A percentile compares a stretch with the other conserved stretches of the same genome.
Conservation (phyloP, 192 early-diverging fungal genomes). For the Backusella westeae region DNA sequence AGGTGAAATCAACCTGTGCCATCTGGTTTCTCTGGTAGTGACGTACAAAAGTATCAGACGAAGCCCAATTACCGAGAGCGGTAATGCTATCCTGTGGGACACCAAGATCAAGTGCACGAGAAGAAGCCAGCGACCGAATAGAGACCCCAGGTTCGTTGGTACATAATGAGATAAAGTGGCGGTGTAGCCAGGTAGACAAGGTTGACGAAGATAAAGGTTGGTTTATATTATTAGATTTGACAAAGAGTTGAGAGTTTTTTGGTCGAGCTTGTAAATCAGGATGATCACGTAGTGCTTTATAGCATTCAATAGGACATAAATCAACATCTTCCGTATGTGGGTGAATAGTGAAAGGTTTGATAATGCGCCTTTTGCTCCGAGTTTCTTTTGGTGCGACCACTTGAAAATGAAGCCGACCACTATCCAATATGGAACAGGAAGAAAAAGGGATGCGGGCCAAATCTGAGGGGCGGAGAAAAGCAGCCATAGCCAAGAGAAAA, state of each 20-base stretch:
- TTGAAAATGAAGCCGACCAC: too few species aligned
- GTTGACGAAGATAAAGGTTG: not conserved
- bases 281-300: not conserved
- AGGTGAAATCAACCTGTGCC: too few species aligned
- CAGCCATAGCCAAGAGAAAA: slow-evolving; percentile 7
- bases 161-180: not conserved
- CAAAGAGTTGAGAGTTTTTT: not conserved
- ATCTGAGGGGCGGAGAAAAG: slow-evolving; percentile 13
- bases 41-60: too few species aligned
- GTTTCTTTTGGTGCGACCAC: too few species aligned
- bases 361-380: too few species aligned
- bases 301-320: too few species aligned
- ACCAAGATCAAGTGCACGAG: not conserved
- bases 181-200: not conserved
- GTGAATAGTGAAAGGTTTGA: too few species aligned
- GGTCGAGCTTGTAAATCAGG: not conserved
- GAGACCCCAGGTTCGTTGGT: not conserved
- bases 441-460: not conserved
- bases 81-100: not conserved
- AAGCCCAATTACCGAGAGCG: too few species aligned
- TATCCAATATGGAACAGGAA: too few species aligned
- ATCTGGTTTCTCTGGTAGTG: too few species aligned
- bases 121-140: not conserved
- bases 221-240: not conserved
- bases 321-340: too few species aligned